These are phyloP conservation scores for Scutellaria baicalensis DNA, from an alignment of 257 asterid species.

Conservation along the genomic window DNA sequence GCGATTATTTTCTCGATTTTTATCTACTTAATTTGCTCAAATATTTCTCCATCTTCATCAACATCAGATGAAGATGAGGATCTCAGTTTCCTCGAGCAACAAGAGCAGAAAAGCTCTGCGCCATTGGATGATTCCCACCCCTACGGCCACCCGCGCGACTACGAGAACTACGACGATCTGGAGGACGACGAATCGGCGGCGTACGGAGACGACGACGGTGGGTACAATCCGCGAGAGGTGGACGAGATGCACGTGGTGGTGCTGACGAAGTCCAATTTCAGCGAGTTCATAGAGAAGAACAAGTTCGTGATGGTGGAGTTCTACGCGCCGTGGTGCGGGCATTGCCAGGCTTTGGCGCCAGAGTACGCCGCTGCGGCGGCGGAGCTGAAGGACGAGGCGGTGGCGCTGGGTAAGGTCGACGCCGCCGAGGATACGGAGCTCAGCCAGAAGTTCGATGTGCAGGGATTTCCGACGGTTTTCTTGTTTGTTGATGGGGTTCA, in stretches of 20 bases:
- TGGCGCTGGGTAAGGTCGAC: slow-evolving; percentile 73
- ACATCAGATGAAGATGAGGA: slow-evolving; percentile 59
- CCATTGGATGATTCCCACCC: slow-evolving; percentile 25
- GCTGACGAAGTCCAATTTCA: slow-evolving; percentile 59
- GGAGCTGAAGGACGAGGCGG: slow-evolving; percentile 67
- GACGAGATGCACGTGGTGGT: slow-evolving; percentile 75
- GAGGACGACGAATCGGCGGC: slow-evolving; percentile 27
- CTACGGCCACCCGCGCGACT: slow-evolving; percentile 39
- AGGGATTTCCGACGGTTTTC: slow-evolving; percentile 70
- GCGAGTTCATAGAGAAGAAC: slow-evolving; percentile 48
- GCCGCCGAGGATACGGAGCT: slow-evolving; percentile 67
- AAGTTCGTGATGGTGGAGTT: slow-evolving; percentile 82
- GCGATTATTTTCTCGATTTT: slow-evolving; percentile 32
- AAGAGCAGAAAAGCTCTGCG: slow-evolving; percentile 25
- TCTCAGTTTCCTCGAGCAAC: slow-evolving; percentile 68
- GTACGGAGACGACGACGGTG: slow-evolving; percentile 39
- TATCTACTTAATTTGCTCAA: slow-evolving; percentile 33
- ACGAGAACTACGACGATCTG: slow-evolving; percentile 61
- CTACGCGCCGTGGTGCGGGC: slow-evolving; percentile 97
- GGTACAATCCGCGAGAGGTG: slow-evolving; percentile 32
- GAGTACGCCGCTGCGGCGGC: slow-evolving; percentile 84
- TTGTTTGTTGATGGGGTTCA: slow-evolving; percentile 81
- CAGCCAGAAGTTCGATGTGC: slow-evolving; percentile 73
- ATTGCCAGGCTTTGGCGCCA: slow-evolving; percentile 75
- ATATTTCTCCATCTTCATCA: slow-evolving; percentile 16